Percentiles rank a stretch among this genome's conserved stretches.
Conservation (phyloP, 2,329 filamentous ascomycete genomes). For the Aspergillus sergii region DNA sequence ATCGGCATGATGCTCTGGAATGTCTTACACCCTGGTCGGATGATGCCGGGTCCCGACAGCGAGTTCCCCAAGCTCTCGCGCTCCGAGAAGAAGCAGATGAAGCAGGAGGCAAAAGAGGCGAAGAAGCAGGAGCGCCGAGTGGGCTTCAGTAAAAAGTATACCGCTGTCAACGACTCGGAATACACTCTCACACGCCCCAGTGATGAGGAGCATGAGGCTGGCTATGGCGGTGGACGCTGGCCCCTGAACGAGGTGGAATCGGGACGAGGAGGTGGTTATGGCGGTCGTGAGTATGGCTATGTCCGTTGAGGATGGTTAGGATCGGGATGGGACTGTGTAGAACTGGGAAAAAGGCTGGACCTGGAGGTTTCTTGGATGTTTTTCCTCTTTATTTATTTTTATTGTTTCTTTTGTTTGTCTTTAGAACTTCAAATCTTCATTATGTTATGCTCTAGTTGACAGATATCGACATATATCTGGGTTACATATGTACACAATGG, state of each 20-base stretch:
- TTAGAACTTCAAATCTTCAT: too few relatives aligned
- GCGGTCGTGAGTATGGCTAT: not conserved
- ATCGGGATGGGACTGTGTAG: not conserved
- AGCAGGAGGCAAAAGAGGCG: conserved; percentile 7
- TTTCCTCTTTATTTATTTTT: not conserved
- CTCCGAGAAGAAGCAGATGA: conserved; percentile 6
- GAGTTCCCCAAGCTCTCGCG: conserved; percentile 12
- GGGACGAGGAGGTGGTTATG: not conserved
- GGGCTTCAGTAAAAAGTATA: too few relatives aligned
- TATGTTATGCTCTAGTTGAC: not conserved
- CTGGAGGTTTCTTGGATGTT: not conserved
- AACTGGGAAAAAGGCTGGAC: not conserved
- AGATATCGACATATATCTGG: not conserved
- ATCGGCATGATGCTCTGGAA: conserved; percentile 39
- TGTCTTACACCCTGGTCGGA: conserved; percentile 40
- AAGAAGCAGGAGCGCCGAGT: not conserved
- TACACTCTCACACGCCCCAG: not conserved
- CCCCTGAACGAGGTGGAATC: not conserved
- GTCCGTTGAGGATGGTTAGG: not conserved
- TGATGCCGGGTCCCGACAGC: conserved; percentile 31
- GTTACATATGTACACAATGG: too few relatives aligned
- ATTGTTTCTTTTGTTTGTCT: not conserved
- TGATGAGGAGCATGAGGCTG: not conserved
- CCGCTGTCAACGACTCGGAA: not conserved
- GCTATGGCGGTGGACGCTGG: not conserved